Conservation (phyloP, 768 basidiomycete species). For the Harrya chromipes region DNA sequence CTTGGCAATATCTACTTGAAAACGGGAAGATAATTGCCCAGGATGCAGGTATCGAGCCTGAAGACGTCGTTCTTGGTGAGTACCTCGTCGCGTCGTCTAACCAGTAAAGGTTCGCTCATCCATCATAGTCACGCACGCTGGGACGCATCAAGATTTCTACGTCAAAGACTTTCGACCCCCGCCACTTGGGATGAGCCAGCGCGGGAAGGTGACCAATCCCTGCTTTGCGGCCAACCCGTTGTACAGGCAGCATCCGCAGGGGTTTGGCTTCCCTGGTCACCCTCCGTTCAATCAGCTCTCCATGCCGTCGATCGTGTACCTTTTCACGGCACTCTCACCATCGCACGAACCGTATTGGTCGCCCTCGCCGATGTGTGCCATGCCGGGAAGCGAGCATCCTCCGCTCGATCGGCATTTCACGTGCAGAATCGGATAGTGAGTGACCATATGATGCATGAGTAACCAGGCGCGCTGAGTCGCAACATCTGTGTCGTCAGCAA, state of each 20-base stretch:
- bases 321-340: slow-evolving; percentile 38
- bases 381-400: slow-evolving; percentile 15
- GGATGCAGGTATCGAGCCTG: slow-evolving; percentile 35
- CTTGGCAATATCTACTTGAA: slow-evolving; percentile 39
- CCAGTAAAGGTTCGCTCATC: not conserved
- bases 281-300: slow-evolving; percentile 20
- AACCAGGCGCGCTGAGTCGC: slow-evolving; percentile 1
- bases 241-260: slow-evolving; percentile 15
- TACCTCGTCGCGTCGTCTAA: not conserved
- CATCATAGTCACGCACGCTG: slow-evolving; percentile 38
- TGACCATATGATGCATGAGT: not conserved
- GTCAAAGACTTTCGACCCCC: slow-evolving; percentile 33
- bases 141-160: slow-evolving; percentile 40
- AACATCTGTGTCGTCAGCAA: slow-evolving; percentile 18
- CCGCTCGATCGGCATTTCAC: slow-evolving; percentile 28
- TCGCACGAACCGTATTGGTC: slow-evolving; percentile 39
- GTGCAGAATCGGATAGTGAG: slow-evolving; percentile 32
- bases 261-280: slow-evolving; percentile 13
- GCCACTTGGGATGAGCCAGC: slow-evolving; percentile 16
- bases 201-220: not conserved
- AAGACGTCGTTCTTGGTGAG: slow-evolving; percentile 44
- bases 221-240: slow-evolving; percentile 8
- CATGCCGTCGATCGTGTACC: slow-evolving; percentile 40
- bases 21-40: slow-evolving; percentile 32
- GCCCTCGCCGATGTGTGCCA: slow-evolving; percentile 29